Evolutionary conservation across 2,329 filamentous ascomycete species (phyloP).

Genomic region (Boeremia exigua): DNA sequence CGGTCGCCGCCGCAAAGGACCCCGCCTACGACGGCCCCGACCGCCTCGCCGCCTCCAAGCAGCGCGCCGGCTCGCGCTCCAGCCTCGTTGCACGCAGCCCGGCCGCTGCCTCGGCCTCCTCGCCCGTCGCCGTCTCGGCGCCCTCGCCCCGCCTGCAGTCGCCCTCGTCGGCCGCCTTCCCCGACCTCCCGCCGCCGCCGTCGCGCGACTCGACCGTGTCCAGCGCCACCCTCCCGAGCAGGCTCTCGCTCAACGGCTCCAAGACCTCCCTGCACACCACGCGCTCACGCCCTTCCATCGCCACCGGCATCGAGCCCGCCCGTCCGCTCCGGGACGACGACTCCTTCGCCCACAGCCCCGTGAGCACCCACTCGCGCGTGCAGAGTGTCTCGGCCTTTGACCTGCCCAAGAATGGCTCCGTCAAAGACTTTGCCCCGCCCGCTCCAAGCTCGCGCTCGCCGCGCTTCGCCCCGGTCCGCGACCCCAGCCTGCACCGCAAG

Average conservation of each 20-base stretch:
- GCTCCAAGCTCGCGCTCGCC: constrained; percentile 20
- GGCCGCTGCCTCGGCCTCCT: constrained; percentile 40
- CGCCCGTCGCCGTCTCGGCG: constrained; percentile 44
- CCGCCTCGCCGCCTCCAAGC: constrained; percentile 25
- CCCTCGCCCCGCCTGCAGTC: constrained; percentile 48
- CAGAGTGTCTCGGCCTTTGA: constrained; percentile 29
- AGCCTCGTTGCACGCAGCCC: constrained; percentile 27
- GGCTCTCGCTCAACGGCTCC: constrained; percentile 41
- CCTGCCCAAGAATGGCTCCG: constrained; percentile 23
- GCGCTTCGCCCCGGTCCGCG: constrained; percentile 27
- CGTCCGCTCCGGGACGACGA: constrained; percentile 33
- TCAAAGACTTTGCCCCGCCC: constrained; percentile 21
- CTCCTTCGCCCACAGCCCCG: constrained; percentile 32
- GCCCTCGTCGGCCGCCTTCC: constrained; percentile 45
- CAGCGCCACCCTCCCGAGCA: constrained; percentile 35
- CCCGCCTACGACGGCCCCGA: constrained; percentile 39
- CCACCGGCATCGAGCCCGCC: constrained; percentile 28
- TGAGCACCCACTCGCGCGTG: constrained; percentile 31
- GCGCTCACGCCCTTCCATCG: constrained; percentile 39
- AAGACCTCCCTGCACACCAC: constrained; percentile 36
- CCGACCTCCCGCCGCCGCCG: constrained; percentile 40
- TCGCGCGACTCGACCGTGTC: constrained; percentile 45
- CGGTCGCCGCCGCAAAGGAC: constrained; percentile 73
- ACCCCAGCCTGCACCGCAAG: constrained; percentile 27
- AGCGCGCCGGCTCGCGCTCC: constrained; percentile 21